Evolutionary conservation across 208 protist genomes (phyloP), one percentile per base, ranked within the genome.

Genomic region (Acanthamoeba rhysodes): DNA sequence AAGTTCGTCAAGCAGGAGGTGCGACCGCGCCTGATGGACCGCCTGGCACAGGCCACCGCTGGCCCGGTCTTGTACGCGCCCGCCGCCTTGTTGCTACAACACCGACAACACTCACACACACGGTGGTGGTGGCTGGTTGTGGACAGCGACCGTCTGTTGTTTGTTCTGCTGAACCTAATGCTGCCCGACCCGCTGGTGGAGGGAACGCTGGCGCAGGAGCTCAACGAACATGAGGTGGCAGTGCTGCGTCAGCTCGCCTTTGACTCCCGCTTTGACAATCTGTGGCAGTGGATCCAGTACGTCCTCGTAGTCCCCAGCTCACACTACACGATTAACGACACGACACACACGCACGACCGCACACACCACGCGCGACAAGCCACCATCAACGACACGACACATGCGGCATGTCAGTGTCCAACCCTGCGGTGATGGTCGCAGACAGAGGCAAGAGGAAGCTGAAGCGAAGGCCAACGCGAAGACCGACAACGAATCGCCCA

Each of bases 181-280:
- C 64, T 70, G 64, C 64, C 64, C 64, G 64, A 70, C 0, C 64
- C 64, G 64, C 64, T 70, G 18, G 8, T 70, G 64, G 27, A 0
- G 27, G 64, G 64, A 0, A 70, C 64, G 18, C 64, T 70, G 64
- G 64, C 27, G 2, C 27, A 70, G 64, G 64, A 70, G 64, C 64
- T 70, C 64, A n/a, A 70, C 64, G 34, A 70, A 14, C 64, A 70
- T 14, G 34, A 27, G 5, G 64, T 4, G 64, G n/a, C 64, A 70
- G 64, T 70, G 64, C n/a, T 70, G 64, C 64, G 64, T 70, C 64
- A 70, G 64, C 64, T 70, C 64, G 64, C 64, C 64, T 70, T 70
- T n/a, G 64, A 70, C 27, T 70, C 64, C 64, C 64, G 64, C 64
- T 70, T 70, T 32, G 64, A 70, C 27, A 70, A 29, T 34, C 24